Conservation (phyloP, 2,329 filamentous ascomycete genomes). For the Aspergillus sp. region DNA sequence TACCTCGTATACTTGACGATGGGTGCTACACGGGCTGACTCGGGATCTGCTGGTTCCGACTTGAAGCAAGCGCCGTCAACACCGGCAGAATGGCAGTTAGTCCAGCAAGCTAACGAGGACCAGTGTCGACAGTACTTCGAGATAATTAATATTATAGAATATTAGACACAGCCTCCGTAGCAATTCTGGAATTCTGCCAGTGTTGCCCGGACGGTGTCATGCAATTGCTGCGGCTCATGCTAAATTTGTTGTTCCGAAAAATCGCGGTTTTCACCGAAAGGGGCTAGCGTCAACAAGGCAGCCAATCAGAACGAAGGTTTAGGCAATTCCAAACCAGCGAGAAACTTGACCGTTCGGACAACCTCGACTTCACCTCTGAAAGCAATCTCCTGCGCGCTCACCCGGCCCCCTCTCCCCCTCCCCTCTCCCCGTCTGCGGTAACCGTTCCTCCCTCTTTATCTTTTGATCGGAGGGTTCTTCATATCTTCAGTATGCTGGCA, state of each 20-base stretch:
- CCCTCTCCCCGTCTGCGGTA: constrained; percentile 30
- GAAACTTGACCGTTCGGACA: constrained; percentile 37
- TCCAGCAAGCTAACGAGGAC: background rate
- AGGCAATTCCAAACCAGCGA: constrained; percentile 35
- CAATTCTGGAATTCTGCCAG: background rate
- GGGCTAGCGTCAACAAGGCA: constrained; percentile 23
- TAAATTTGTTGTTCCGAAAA: constrained; percentile 32
- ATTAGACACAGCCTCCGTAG: background rate
- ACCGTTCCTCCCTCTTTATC: constrained; percentile 31
- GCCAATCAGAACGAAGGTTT: constrained; percentile 41
- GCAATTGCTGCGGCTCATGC: background rate
- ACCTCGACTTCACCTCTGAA: constrained; percentile 36
- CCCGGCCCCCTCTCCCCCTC: constrained; percentile 25
- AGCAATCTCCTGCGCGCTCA: constrained; percentile 32
- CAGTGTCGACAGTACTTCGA: background rate
- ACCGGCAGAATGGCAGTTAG: background rate
- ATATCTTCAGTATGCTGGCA: constrained; percentile 75
- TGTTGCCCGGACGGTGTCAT: background rate
- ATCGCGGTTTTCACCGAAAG: constrained; percentile 40
- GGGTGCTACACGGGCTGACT: background rate
- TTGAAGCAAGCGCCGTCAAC: background rate
- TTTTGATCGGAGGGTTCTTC: constrained; percentile 37
- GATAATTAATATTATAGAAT: background rate
- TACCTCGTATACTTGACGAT: background rate
- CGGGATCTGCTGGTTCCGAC: background rate